phyloP scores from a whole-genome alignment of 2,329 filamentous ascomycete genomes.

The Kalaharituber pfeilii region DNA sequence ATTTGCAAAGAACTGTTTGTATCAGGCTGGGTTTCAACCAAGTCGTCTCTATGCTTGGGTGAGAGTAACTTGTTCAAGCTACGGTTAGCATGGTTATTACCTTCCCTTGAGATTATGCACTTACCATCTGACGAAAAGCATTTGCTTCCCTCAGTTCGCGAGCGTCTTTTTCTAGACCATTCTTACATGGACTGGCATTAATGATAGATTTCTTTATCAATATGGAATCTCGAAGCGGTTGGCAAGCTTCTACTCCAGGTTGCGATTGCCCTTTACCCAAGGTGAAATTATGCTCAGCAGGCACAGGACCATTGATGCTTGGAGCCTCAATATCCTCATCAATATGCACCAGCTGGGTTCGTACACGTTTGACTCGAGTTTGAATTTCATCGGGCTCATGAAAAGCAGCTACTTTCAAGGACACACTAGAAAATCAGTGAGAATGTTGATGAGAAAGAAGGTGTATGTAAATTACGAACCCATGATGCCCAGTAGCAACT shows the following conservation, averaged over 20 bases:
- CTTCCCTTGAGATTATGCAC: too few relatives aligned
- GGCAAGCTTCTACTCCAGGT: too few relatives aligned
- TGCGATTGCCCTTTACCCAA: too few relatives aligned
- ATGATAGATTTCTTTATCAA: too few relatives aligned
- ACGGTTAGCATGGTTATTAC: too few relatives aligned
- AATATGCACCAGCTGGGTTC: conserved; percentile 8
- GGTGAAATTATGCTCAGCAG: too few relatives aligned
- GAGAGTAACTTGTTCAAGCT: too few relatives aligned
- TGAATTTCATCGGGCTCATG: conserved; percentile 9
- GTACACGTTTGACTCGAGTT: conserved; percentile 7
- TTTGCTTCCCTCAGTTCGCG: too few relatives aligned
- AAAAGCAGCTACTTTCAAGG: conserved; percentile 16
- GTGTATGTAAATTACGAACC: conserved; percentile 18
- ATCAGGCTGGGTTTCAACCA: background rate
- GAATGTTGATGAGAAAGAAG: background rate
- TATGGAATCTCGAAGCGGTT: too few relatives aligned
- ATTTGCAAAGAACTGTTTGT: background rate
- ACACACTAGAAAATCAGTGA: conserved; percentile 10
- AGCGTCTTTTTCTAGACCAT: too few relatives aligned
- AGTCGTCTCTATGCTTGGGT: background rate
- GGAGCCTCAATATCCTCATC: conserved; percentile 15
- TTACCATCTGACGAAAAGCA: too few relatives aligned
- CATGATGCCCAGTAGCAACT: conserved; percentile 20
- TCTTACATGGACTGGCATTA: too few relatives aligned
- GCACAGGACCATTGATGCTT: background rate